These are phyloP conservation scores for Chlorella vulgaris DNA, from an alignment of 139 green algal species.

Conservation along the genomic window DNA sequence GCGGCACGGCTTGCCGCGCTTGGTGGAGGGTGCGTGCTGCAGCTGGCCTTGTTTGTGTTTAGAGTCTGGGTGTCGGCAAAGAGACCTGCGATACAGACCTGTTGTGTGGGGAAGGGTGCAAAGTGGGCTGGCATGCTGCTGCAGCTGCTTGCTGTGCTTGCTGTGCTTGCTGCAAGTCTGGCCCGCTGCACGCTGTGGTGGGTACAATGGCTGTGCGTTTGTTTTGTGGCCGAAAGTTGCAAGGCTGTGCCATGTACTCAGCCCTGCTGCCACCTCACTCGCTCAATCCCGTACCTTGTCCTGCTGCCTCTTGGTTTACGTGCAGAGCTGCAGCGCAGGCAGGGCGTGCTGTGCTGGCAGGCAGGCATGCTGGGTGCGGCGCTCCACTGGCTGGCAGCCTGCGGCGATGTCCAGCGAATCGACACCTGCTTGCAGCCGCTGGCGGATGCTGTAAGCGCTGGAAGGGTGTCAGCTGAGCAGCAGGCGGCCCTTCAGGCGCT, in stretches of 20 bases:
- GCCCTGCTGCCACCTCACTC: background rate
- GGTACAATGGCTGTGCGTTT: too few species aligned
- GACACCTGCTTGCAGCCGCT: constrained; percentile 45
- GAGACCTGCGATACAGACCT: too few species aligned
- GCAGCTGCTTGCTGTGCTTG: too few species aligned
- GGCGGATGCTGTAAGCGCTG: constrained; percentile 29
- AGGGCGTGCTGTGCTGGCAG: constrained; percentile 44
- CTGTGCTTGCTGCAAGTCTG: too few species aligned
- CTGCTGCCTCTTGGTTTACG: background rate
- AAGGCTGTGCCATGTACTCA: too few species aligned
- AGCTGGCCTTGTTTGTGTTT: background rate
- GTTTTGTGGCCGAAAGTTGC: too few species aligned
- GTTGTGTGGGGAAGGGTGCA: too few species aligned
- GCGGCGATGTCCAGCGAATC: constrained; percentile 36
- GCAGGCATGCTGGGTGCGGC: constrained; percentile 39
- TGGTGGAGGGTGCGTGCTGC: constrained; percentile 13
- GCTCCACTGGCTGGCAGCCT: constrained; percentile 43
- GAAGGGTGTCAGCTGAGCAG: constrained; percentile 31
- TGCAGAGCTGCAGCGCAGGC: constrained; percentile 36
- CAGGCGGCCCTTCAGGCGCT: constrained; percentile 44
- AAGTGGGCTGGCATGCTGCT: too few species aligned
- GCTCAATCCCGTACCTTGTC: background rate
- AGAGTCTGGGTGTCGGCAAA: background rate
- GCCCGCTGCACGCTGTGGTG: too few species aligned
- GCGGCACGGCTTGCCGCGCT: constrained; percentile 43